Conservation (phyloP, 2,329 filamentous ascomycete species). For the Rugonectria rugulosa region DNA sequence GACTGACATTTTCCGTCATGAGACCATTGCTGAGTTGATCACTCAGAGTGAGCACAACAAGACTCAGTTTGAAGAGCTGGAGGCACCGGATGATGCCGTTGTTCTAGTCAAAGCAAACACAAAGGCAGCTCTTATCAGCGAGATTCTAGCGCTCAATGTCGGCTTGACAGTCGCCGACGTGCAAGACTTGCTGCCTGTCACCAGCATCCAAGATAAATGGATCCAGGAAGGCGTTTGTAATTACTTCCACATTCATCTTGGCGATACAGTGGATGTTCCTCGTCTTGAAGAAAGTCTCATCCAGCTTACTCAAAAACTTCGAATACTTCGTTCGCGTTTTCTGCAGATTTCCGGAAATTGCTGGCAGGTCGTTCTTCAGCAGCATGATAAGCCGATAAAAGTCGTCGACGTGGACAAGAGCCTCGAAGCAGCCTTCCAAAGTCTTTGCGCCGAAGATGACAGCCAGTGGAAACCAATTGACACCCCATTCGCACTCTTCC, state of each 20-base stretch:
- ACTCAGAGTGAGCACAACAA: background rate
- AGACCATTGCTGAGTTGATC: background rate
- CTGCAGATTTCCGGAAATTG: slow-evolving; percentile 19
- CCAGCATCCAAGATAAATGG: slow-evolving; percentile 21
- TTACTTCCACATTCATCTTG: slow-evolving; percentile 35
- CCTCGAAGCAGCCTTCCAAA: slow-evolving; percentile 18
- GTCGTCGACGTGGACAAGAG: slow-evolving; percentile 16
- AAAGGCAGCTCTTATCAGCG: slow-evolving; percentile 6
- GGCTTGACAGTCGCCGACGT: slow-evolving; percentile 5
- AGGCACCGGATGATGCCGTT: background rate
- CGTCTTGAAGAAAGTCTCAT: slow-evolving; percentile 27
- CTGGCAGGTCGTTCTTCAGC: slow-evolving; percentile 31
- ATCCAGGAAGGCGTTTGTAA: slow-evolving; percentile 20
- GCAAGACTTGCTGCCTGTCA: slow-evolving; percentile 24
- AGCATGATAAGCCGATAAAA: slow-evolving; percentile 11
- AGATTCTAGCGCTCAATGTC: slow-evolving; percentile 10
- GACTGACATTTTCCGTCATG: slow-evolving; percentile 23
- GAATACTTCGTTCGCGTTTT: slow-evolving; percentile 35
- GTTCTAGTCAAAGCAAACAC: slow-evolving; percentile 16
- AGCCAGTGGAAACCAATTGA: background rate
- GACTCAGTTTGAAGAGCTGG: background rate
- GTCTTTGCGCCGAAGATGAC: slow-evolving; percentile 19
- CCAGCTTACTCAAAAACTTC: slow-evolving; percentile 21
- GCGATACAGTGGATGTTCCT: slow-evolving; percentile 17
- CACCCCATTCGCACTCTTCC: slow-evolving; percentile 23